These are phyloP conservation scores for Tulasnella calospora DNA, from an alignment of 768 basidiomycete genomes.

Conservation along the genomic window DNA sequence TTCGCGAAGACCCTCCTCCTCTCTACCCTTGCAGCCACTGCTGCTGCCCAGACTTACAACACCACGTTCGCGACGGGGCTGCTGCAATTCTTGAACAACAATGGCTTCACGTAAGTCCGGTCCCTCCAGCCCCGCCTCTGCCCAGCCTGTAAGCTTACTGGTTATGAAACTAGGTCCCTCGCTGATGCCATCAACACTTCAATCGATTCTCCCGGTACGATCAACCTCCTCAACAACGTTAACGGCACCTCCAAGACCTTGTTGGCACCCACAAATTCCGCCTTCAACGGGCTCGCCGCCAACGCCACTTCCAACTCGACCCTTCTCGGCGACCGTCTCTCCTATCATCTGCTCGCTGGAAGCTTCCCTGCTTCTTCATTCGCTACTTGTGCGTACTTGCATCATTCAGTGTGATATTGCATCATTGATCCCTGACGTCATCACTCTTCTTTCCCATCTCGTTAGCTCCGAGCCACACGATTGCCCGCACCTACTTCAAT, in stretches of 20 bases:
- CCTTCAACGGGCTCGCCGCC: conserved; percentile 34
- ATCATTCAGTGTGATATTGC: background rate
- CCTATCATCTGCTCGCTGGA: conserved; percentile 56
- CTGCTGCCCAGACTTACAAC: conserved; percentile 20
- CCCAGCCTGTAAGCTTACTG: background rate
- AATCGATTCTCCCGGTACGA: conserved; percentile 6
- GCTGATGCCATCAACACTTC: background rate
- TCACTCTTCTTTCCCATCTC: background rate
- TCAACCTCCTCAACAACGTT: conserved; percentile 12
- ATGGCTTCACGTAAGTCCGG: conserved; percentile 11
- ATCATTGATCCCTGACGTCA: conserved; percentile 15
- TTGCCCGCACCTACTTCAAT: conserved; percentile 61
- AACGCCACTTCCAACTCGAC: conserved; percentile 38
- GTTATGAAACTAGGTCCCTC: background rate
- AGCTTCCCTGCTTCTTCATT: conserved; percentile 44
- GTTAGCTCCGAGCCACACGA: conserved; percentile 51
- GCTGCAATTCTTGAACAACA: background rate
- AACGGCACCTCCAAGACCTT: conserved; percentile 17
- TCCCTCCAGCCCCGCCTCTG: no score
- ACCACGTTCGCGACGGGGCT: background rate
- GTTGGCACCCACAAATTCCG: conserved; percentile 19
- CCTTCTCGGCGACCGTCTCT: conserved; percentile 46
- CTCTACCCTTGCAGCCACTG: conserved; percentile 16
- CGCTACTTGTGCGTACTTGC: conserved; percentile 28
- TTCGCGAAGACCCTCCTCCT: conserved; percentile 8